A percentile compares a stretch with the other conserved stretches of the same genome.
These are phyloP conservation scores for Populus hybrid DNA, from an alignment of 441 rosid species.

Conservation along the genomic window DNA sequence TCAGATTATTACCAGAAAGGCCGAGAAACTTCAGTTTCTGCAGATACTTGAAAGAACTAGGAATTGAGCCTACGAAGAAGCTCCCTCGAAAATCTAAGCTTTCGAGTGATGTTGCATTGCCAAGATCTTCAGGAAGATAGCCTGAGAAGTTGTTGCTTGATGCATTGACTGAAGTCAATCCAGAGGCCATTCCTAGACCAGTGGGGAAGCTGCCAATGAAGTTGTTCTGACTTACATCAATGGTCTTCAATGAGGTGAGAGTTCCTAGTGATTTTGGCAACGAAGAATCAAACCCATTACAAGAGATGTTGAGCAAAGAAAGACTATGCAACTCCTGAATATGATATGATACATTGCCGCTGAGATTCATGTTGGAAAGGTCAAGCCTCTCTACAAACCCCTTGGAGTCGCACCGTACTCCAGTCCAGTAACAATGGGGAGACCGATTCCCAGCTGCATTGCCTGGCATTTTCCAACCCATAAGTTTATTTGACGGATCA, in stretches of 20 bases:
- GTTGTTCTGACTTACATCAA: constrained; percentile 74
- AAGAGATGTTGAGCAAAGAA: constrained; percentile 46
- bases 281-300: constrained; percentile 50
- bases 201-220: constrained; percentile 67
- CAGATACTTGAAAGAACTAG: constrained; percentile 60
- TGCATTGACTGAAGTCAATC: constrained; percentile 66
- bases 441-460: constrained; percentile 11
- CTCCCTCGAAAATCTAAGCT: constrained; percentile 80
- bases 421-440: constrained; percentile 73
- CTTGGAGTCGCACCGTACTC: constrained; percentile 58
- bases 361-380: constrained; percentile 73
- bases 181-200: constrained; percentile 68
- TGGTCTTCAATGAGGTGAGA: constrained; percentile 49
- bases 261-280: constrained; percentile 60
- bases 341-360: constrained; percentile 58
- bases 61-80: constrained; percentile 66
- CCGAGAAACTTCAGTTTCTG: constrained; percentile 82
- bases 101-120: constrained; percentile 60
- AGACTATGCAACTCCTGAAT: constrained; percentile 47
- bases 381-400: constrained; percentile 68
- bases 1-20: constrained; percentile 82
- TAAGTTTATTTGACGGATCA: constrained; percentile 57
- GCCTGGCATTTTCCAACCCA: constrained; percentile 47
- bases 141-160: constrained; percentile 90
- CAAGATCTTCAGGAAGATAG: constrained; percentile 77